Evolutionary conservation across 306 rosid species (phyloP).

Genomic region (Mimosa bimucronata): DNA sequence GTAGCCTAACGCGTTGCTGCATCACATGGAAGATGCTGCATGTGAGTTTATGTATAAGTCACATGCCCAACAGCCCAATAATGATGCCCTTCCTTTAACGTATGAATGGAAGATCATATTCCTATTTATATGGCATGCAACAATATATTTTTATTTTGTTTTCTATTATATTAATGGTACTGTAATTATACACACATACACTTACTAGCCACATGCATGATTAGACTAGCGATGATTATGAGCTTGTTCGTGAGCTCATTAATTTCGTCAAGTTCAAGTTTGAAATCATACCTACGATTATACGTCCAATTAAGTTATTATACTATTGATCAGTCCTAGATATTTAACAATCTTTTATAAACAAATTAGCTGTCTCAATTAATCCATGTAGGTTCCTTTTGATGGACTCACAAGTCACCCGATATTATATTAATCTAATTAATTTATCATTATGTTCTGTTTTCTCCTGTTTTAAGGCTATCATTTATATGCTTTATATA

Average conservation of each 20-base stretch:
- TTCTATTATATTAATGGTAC: background rate
- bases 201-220: background rate
- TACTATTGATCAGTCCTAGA: background rate
- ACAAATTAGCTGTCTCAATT: background rate
- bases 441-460: background rate
- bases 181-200: background rate
- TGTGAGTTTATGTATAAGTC: constrained; percentile 7
- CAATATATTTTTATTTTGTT: background rate
- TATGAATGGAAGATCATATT: background rate
- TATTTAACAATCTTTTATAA: background rate
- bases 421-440: no score
- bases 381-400: background rate
- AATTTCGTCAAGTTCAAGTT: background rate
- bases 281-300: background rate
- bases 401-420: background rate
- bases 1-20: background rate
- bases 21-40: background rate
- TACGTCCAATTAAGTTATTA: background rate
- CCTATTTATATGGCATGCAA: background rate
- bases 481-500: background rate
- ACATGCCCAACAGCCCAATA: constrained; percentile 1
- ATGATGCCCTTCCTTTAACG: background rate
- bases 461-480: background rate
- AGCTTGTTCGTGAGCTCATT: background rate
- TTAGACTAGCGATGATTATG: background rate